Conservation (phyloP, 2,329 filamentous ascomycete species). For the Hypomyces rosellus region DNA sequence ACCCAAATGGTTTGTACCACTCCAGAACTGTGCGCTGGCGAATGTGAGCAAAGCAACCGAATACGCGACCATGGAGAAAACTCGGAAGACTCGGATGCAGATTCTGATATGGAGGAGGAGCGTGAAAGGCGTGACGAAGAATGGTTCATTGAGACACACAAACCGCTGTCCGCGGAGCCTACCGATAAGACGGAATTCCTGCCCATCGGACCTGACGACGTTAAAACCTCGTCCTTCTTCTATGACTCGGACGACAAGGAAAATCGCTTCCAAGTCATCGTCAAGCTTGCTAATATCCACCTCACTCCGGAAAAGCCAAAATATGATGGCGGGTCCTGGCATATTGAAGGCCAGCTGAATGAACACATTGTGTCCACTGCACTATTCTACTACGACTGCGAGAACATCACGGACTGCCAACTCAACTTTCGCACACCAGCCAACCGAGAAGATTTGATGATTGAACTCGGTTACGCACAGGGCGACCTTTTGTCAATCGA, state of each 20-base stretch:
- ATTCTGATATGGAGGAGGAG: slow-evolving; percentile 4
- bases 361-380: slow-evolving; percentile 59
- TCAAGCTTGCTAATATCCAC: slow-evolving; percentile 56
- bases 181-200: neutral
- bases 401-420: slow-evolving; percentile 50
- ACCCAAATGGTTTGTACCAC: no score
- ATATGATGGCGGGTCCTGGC: neutral
- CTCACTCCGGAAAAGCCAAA: slow-evolving; percentile 51
- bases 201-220: slow-evolving; percentile 13
- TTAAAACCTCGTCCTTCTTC: slow-evolving; percentile 25
- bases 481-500: slow-evolving; percentile 26
- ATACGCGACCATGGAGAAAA: no score
- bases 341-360: slow-evolving; percentile 34
- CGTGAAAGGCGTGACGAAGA: slow-evolving; percentile 17
- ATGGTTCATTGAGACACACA: slow-evolving; percentile 26
- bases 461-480: slow-evolving; percentile 24
- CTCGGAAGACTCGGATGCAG: no score
- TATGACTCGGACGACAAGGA: slow-evolving; percentile 11
- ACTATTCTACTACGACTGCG: slow-evolving; percentile 54
- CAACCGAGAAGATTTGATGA: slow-evolving; percentile 22
- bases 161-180: slow-evolving; percentile 12
- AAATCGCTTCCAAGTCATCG: slow-evolving; percentile 50
- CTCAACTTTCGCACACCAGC: slow-evolving; percentile 45
- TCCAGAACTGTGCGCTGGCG: no score
- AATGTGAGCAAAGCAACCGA: no score